Evolutionary conservation across 2,329 filamentous ascomycete species (phyloP).

Genomic region (Colletotrichum nymphaeae): DNA sequence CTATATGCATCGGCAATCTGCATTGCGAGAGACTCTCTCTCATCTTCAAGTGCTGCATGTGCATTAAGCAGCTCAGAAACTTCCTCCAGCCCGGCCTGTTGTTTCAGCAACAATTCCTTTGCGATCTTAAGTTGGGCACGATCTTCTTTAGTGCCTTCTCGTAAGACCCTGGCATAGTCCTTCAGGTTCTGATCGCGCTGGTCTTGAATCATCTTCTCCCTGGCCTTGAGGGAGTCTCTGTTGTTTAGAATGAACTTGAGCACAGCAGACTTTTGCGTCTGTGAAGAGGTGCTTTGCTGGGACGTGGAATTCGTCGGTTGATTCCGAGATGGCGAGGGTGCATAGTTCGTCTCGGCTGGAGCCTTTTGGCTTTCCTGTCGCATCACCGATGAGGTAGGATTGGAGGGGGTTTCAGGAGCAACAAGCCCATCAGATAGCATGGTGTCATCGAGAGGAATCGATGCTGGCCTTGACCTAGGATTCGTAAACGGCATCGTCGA

Average conservation of each 20-base stretch:
- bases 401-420: slow-evolving; percentile 32
- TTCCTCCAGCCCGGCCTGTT: slow-evolving; percentile 56
- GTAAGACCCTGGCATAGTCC: slow-evolving; percentile 60
- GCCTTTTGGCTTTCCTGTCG: neutral
- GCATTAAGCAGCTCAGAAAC: slow-evolving; percentile 54
- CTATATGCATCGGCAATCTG: slow-evolving; percentile 63
- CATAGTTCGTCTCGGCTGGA: neutral
- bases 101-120: slow-evolving; percentile 58
- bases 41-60: slow-evolving; percentile 54
- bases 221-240: slow-evolving; percentile 46
- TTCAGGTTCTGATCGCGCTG: slow-evolving; percentile 59
- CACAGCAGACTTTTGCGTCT: slow-evolving; percentile 13
- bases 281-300: slow-evolving; percentile 25
- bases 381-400: neutral
- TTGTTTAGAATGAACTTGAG: slow-evolving; percentile 43
- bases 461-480: slow-evolving; percentile 27
- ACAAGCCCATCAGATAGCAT: slow-evolving; percentile 32
- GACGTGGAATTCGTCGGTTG: neutral
- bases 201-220: slow-evolving; percentile 51
- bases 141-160: slow-evolving; percentile 57
- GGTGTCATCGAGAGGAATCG: slow-evolving; percentile 31
- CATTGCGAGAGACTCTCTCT: slow-evolving; percentile 58
- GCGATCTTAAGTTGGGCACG: slow-evolving; percentile 61
- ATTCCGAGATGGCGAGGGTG: neutral
- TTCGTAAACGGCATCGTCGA: slow-evolving; percentile 30